These are phyloP conservation scores for Craspedostauros australis DNA, from an alignment of 108 stramenopile genomes.

Conservation along the genomic window DNA sequence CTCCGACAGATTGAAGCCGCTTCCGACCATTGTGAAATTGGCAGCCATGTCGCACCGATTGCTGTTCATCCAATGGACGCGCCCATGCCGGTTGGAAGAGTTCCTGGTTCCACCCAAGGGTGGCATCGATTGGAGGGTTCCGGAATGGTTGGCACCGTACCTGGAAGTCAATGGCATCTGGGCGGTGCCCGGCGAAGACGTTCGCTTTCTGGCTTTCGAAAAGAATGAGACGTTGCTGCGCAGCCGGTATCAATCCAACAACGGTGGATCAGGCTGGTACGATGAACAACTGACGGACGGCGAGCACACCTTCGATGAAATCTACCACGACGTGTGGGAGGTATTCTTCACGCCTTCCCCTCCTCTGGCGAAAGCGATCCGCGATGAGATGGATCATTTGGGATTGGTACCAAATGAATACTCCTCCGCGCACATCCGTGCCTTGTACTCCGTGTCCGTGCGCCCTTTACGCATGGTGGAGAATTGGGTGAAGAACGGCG, in stretches of 20 bases:
- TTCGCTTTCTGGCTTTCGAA: too few species aligned
- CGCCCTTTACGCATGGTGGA: neutral
- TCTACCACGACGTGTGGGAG: slow-evolving; percentile 31
- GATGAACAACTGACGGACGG: too few species aligned
- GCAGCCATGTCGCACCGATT: slow-evolving; percentile 24
- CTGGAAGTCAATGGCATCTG: too few species aligned
- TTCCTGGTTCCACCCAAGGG: slow-evolving; percentile 30
- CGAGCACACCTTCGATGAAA: slow-evolving; percentile 6
- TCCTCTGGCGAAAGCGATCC: slow-evolving; percentile 19
- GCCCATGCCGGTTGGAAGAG: slow-evolving; percentile 34
- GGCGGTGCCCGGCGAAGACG: too few species aligned
- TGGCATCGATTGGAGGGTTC: slow-evolving; percentile 39
- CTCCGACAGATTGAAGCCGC: slow-evolving; percentile 32
- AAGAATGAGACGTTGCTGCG: neutral
- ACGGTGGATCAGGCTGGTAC: neutral
- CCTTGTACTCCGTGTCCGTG: slow-evolving; percentile 20
- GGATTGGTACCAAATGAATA: slow-evolving; percentile 34
- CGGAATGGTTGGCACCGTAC: slow-evolving; percentile 11
- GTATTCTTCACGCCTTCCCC: slow-evolving; percentile 39
- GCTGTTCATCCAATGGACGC: slow-evolving; percentile 38
- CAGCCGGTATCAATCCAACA: neutral
- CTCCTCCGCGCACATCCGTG: slow-evolving; percentile 35
- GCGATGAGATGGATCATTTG: slow-evolving; percentile 7
- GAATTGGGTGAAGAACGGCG: slow-evolving; percentile 22
- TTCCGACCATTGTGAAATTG: slow-evolving; percentile 19